A percentile compares a stretch with the other conserved stretches of the same genome.
These are phyloP conservation scores for Penicillium verrucosum DNA, from an alignment of 2,329 filamentous ascomycete genomes.

Conservation along the genomic window DNA sequence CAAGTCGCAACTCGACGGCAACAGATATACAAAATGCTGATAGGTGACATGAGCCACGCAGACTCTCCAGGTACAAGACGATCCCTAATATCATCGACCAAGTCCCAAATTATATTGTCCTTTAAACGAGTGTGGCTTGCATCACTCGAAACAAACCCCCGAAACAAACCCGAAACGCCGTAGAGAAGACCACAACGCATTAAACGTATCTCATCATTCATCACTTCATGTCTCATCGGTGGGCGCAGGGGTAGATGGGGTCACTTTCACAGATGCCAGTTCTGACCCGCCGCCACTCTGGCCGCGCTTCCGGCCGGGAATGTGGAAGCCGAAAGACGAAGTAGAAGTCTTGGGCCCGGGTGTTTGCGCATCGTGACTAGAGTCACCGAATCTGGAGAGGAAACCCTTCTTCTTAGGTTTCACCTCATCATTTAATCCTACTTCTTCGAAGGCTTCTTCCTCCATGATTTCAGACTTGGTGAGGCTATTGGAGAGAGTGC, in stretches of 20 bases:
- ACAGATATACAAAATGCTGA: conserved; percentile 13
- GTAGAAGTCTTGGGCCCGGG: conserved; percentile 38
- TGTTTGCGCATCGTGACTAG: conserved; percentile 35
- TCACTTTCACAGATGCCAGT: conserved; percentile 59
- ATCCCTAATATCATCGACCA: background rate
- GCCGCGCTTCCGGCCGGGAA: conserved; percentile 68
- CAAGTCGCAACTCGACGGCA: conserved; percentile 2
- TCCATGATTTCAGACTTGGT: conserved; percentile 62
- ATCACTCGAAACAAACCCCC: background rate
- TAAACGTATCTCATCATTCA: conserved; percentile 13
- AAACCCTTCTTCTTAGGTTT: conserved; percentile 77
- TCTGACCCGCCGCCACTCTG: conserved; percentile 70
- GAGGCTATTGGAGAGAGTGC: conserved; percentile 57
- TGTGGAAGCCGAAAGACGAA: conserved; percentile 59
- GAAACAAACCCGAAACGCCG: conserved; percentile 2
- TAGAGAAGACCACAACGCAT: conserved; percentile 2
- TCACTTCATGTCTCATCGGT: conserved; percentile 20
- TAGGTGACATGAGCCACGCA: background rate
- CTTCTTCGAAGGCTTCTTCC: conserved; percentile 85
- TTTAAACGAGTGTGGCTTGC: background rate
- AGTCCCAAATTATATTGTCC: background rate
- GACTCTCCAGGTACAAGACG: background rate
- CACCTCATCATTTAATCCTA: conserved; percentile 76
- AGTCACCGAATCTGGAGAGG: conserved; percentile 69
- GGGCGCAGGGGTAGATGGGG: conserved; percentile 11